Base-by-base conservation (phyloP, 2,329 filamentous ascomycete genomes). In the Helicocarpus griseus region DNA sequence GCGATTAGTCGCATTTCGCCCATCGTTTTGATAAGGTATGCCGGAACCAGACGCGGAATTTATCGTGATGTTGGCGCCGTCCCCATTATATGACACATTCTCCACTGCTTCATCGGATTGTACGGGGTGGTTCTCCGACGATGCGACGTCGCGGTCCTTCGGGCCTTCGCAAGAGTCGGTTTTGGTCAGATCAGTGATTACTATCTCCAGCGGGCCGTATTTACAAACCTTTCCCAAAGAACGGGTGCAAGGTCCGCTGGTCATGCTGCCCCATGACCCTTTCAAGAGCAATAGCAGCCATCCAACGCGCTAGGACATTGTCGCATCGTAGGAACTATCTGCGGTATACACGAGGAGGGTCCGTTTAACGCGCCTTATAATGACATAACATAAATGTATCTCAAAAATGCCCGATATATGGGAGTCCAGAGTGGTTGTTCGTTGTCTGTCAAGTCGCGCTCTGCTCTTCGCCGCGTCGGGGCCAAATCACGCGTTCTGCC, bases 241-340 rank as follows among this genome's bases (percentile, higher is more conserved):
- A 72, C 21, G 69, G 69, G 58, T 71, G 68, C 51, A 72, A 61
- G 47, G 61, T 62, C 47, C 61, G 66, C 57, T 67, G 65, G 54
- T 67, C 65, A 57, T 61, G 58, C 51, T 65, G 65, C 57, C 61
- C 67, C 67, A 71, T 71, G 56, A 63, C 69, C 65, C 63, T 64
- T 50, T 46, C 36, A 22, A 50, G 36, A 40, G 46, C 33, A 41
- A 50, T 46, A 48, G 44, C 50, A 24, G 24, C 52, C 14, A 44
- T 52, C 21, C 40, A 29, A 29, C 31, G 9, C n/a, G 24, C n/a
- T 45, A 1, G n/a, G 21, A 17, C 26, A 31, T 31, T 21, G n/a
- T 29, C 17, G 26, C 41, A 45, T 45, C 21, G 17, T 45, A 31
- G 13, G 11, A 26, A 13, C 19, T 28, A 9, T 7, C 13, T 45